Conservation (phyloP, 768 basidiomycete species). For the Chiua virens region DNA sequence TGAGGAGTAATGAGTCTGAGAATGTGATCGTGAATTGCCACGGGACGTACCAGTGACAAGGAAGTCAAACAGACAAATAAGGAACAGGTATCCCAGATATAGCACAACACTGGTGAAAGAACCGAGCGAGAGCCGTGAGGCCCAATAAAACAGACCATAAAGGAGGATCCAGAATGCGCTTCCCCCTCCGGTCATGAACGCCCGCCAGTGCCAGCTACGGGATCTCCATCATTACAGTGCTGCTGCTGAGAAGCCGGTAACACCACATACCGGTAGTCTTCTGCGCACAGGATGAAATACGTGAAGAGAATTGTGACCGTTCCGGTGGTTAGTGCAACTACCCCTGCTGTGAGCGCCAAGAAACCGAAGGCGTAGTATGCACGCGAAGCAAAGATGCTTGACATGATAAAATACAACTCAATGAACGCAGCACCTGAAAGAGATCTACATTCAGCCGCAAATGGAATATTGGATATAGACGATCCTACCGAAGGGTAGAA, state of each 20-base stretch:
- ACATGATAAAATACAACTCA: slow-evolving; percentile 90
- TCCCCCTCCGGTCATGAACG: slow-evolving; percentile 90
- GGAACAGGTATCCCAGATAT: slow-evolving; percentile 87
- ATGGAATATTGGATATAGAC: not conserved
- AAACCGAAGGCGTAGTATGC: slow-evolving; percentile 98
- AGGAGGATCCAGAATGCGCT: slow-evolving; percentile 88
- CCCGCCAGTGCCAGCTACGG: slow-evolving; percentile 93
- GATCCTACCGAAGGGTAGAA: slow-evolving; percentile 81
- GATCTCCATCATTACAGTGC: slow-evolving; percentile 2
- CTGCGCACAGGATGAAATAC: slow-evolving; percentile 90
- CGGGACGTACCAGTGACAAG: slow-evolving; percentile 68
- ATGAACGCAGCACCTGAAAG: slow-evolving; percentile 85
- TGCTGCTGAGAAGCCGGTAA: not conserved
- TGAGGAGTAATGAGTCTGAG: slow-evolving; percentile 25
- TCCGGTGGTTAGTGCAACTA: slow-evolving; percentile 85
- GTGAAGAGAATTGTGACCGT: slow-evolving; percentile 88
- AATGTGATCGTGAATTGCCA: not conserved
- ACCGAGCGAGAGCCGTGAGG: slow-evolving; percentile 79
- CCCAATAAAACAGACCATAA: slow-evolving; percentile 90
- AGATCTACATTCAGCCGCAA: slow-evolving; percentile 2
- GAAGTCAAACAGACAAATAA: slow-evolving; percentile 84
- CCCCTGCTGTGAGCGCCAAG: slow-evolving; percentile 79
- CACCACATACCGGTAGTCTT: slow-evolving; percentile 77
- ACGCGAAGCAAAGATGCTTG: slow-evolving; percentile 86
- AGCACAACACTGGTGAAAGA: slow-evolving; percentile 78